Evolutionary conservation across 441 rosid species (phyloP).

Genomic region (Flueggea neowawraea): DNA sequence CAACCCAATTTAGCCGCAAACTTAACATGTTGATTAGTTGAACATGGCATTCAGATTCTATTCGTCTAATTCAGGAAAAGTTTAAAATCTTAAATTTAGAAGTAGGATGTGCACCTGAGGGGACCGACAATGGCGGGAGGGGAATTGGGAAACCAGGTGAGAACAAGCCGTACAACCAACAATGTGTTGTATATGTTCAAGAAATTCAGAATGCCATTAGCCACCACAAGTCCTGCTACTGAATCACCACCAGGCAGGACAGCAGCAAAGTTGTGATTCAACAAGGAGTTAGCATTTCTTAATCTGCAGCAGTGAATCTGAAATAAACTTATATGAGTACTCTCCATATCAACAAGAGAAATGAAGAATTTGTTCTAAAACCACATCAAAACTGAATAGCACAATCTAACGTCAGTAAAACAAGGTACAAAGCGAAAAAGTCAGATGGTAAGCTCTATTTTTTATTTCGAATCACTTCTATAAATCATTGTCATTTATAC

Average conservation of each 20-base stretch:
- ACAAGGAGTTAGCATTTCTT: constrained; percentile 27
- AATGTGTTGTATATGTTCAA: constrained; percentile 77
- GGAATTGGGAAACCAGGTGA: constrained; percentile 95
- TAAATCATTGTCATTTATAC: too few species aligned
- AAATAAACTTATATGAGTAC: background rate
- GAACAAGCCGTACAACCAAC: constrained; percentile 74
- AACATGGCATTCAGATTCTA: too few species aligned
- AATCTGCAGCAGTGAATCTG: constrained; percentile 49
- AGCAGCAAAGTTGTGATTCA: constrained; percentile 71
- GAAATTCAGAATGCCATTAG: constrained; percentile 75
- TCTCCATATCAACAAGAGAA: background rate
- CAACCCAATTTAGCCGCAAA: too few species aligned
- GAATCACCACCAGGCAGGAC: constrained; percentile 88
- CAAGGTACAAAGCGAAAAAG: too few species aligned
- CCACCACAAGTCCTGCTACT: constrained; percentile 79
- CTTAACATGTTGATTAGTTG: too few species aligned
- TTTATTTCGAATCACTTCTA: too few species aligned
- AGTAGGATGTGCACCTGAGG: constrained; percentile 49
- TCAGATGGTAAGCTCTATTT: too few species aligned
- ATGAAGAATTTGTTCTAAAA: too few species aligned
- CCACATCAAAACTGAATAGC: too few species aligned
- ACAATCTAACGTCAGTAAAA: too few species aligned
- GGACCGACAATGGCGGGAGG: constrained; percentile 94
- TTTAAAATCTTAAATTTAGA: too few species aligned
- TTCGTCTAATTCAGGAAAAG: too few species aligned